A percentile compares a stretch with the other conserved stretches of the same genome.
Conservation (phyloP, 768 basidiomycete species). For the Calvatia gigantea region DNA sequence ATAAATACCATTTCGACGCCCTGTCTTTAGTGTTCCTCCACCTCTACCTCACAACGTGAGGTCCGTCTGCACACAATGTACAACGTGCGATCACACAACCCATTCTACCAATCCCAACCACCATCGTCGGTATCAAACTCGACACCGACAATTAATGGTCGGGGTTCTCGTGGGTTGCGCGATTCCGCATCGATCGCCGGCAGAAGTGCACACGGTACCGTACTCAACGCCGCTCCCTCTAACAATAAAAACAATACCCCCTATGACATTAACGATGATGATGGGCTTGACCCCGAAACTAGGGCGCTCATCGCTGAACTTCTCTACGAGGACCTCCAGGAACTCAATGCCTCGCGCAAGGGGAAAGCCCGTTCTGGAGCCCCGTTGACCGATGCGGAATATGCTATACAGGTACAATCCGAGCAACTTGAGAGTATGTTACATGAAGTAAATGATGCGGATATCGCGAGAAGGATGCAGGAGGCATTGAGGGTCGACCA, state of each 20-base stretch:
- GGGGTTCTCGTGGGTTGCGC: not conserved
- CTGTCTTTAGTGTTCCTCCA: not conserved
- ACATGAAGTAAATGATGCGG: conserved; percentile 30
- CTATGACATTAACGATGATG: not conserved
- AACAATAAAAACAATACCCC: not conserved
- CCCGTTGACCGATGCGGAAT: conserved; percentile 38
- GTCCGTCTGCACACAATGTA: not conserved
- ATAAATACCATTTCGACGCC: not conserved
- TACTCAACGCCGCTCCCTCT: not conserved
- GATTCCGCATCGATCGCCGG: not conserved
- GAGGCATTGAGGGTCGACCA: conserved; percentile 34
- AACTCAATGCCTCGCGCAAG: conserved; percentile 23
- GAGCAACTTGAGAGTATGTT: conserved; percentile 29
- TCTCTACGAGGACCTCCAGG: conserved; percentile 37
- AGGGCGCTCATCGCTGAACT: conserved; percentile 38
- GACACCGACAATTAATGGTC: conserved; percentile 2
- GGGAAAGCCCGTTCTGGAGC: conserved; percentile 32
- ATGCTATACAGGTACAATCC: conserved; percentile 40
- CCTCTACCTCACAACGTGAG: not conserved
- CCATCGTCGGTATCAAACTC: conserved; percentile 5
- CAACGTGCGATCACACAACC: not conserved
- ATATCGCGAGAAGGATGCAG: conserved; percentile 40
- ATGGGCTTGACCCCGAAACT: conserved; percentile 30
- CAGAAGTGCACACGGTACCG: not conserved
- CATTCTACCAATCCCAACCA: not conserved